phyloP scores from a whole-genome alignment of 345 rosid species.

The Mercurialis annua region DNA sequence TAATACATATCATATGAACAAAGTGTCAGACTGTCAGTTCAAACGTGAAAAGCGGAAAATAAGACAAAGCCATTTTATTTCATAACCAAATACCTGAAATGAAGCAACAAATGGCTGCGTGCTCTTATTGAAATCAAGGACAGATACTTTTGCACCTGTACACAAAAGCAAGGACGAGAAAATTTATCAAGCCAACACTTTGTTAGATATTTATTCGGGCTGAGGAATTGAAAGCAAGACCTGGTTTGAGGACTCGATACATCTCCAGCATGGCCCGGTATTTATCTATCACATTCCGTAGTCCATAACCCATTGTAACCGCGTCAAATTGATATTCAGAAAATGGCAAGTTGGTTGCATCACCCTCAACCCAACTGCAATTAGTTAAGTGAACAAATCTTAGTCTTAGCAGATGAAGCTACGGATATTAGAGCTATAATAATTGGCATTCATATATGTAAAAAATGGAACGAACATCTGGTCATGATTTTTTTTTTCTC shows the following conservation, averaged over 20 bases:
- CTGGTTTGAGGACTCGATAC: slow-evolving; percentile 72
- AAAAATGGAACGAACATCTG: neutral
- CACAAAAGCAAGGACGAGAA: slow-evolving; percentile 13
- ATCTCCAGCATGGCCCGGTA: slow-evolving; percentile 59
- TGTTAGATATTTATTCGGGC: neutral
- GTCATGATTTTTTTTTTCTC: neutral
- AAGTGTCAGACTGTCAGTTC: too few species aligned
- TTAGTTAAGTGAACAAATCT: neutral
- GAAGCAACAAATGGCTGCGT: slow-evolving; percentile 39
- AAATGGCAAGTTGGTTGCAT: slow-evolving; percentile 73
- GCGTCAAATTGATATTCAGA: slow-evolving; percentile 67
- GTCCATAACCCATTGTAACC: slow-evolving; percentile 84
- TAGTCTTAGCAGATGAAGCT: neutral
- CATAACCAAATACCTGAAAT: slow-evolving; percentile 55
- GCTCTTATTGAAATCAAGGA: slow-evolving; percentile 87
- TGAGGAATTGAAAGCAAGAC: slow-evolving; percentile 30
- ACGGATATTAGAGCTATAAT: neutral
- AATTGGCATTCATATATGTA: too few species aligned
- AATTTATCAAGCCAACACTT: slow-evolving; percentile 1
- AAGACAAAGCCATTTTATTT: neutral
- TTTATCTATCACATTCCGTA: slow-evolving; percentile 69
- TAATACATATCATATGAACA: neutral
- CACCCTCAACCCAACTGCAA: slow-evolving; percentile 77
- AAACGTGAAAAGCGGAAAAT: neutral
- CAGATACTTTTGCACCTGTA: slow-evolving; percentile 61